Evolutionary conservation across 2,329 filamentous ascomycete genomes (phyloP), one percentile per base, ranked within the genome.

Genomic region (Zymoseptoria brevis): DNA sequence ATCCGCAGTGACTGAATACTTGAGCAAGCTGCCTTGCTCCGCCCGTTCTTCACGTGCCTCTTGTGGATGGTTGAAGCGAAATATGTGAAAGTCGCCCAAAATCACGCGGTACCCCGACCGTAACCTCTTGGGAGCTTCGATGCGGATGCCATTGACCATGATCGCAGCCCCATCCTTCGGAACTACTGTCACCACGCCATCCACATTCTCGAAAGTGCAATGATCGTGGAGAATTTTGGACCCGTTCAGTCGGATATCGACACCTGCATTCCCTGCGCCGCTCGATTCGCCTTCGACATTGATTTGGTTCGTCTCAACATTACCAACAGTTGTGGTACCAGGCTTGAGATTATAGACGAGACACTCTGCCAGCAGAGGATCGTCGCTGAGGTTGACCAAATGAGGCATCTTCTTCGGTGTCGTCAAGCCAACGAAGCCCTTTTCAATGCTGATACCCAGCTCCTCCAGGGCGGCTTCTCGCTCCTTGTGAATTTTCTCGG

Each of bases 331-430:
- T 0, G 94, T 99, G 8, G 85, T 89, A 30, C 94, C 94, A 6
- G 94, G 93, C 74, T 99, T 99, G 66, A 99, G 83, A 70, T 99
- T 99, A 77, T 99, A 99, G 48, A 99, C 90, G 59, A 99, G 79
- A 75, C 94, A 99, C 76, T 99, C 94, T 4, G 93, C 92, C 51
- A 99, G 81, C 30, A 99, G 80, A 8, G 94, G 94, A 65, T 81
- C 79, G 58, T 81, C 79, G 65, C 92, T 96, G 66, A 99, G 77
- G 73, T 99, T 99, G 75, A 99, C 94, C 75, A 99, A 77, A 84
- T 99, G 94, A 8, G 94, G 94, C 90, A 97, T 99, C 76, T 96
- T 96, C 78, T 99, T 99, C 0, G 94, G 94, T 19, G 92, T 97
- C 61, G 90, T 93, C 62, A 99, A 79, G 13, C 94, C 94, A 62